Evolutionary conservation across 257 asterid genomes (phyloP).

Genomic region (Solanum megistacrolobum): DNA sequence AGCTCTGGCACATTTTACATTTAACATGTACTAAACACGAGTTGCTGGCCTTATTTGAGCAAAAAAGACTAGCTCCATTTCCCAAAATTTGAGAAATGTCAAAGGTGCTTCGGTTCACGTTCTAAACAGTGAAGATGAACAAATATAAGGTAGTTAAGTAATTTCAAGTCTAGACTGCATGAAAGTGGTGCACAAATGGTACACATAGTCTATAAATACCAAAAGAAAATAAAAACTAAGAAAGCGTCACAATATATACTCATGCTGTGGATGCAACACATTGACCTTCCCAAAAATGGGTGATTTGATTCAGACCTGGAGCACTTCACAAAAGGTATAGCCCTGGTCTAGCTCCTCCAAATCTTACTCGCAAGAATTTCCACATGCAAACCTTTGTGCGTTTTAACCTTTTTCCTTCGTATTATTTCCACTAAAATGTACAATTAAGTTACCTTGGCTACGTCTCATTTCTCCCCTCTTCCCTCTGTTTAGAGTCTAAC

Average conservation of each 20-base stretch:
- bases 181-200: background rate
- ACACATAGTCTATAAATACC: background rate
- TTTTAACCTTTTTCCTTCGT: background rate
- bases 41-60: background rate
- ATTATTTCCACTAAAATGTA: background rate
- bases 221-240: background rate
- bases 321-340: background rate
- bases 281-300: background rate
- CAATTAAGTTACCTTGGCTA: background rate
- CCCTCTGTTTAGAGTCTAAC: background rate
- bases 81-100: background rate
- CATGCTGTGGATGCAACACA: background rate
- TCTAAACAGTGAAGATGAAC: background rate
- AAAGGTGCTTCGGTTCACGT: background rate
- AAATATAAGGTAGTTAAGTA: background rate
- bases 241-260: background rate
- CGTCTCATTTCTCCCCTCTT: background rate
- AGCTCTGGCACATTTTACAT: background rate
- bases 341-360: background rate
- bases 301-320: background rate
- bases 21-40: background rate
- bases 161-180: background rate
- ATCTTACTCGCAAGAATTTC: background rate
- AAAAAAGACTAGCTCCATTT: background rate
- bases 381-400: background rate